Conservation (phyloP, 202 grass and related monocot genomes). For the Zoysia matrella region DNA sequence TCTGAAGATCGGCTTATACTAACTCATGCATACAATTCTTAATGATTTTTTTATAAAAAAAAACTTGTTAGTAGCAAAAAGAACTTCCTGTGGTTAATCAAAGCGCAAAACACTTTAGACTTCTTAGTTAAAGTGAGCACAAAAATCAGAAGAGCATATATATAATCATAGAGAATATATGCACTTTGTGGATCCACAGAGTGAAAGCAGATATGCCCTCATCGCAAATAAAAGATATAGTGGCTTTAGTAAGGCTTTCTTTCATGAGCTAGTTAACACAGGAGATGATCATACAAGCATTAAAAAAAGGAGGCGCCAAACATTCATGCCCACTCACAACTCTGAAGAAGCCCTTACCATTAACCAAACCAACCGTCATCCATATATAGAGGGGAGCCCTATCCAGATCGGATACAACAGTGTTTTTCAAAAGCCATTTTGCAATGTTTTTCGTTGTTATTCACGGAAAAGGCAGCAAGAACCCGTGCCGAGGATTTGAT, state of each 20-base stretch:
- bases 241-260: too few relatives aligned
- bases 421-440: conserved; percentile 5
- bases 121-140: background rate
- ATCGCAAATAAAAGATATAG: background rate
- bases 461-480: conserved; percentile 27
- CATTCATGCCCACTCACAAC: background rate
- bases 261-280: too few relatives aligned
- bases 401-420: background rate
- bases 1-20: too few relatives aligned
- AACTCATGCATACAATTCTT: too few relatives aligned
- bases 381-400: background rate
- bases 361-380: background rate
- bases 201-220: background rate
- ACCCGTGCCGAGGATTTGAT: conserved; percentile 29
- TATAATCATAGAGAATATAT: background rate
- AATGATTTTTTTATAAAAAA: too few relatives aligned
- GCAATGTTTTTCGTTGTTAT: conserved; percentile 32
- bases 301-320: background rate
- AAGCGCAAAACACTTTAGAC: too few relatives aligned
- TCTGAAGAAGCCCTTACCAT: background rate
- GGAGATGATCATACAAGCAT: background rate
- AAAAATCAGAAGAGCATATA: background rate
- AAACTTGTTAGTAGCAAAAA: background rate
- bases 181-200: background rate
- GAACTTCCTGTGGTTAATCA: background rate